phyloP scores from a whole-genome alignment of 2,329 filamentous ascomycete species.

The Penicillium sp. region DNA sequence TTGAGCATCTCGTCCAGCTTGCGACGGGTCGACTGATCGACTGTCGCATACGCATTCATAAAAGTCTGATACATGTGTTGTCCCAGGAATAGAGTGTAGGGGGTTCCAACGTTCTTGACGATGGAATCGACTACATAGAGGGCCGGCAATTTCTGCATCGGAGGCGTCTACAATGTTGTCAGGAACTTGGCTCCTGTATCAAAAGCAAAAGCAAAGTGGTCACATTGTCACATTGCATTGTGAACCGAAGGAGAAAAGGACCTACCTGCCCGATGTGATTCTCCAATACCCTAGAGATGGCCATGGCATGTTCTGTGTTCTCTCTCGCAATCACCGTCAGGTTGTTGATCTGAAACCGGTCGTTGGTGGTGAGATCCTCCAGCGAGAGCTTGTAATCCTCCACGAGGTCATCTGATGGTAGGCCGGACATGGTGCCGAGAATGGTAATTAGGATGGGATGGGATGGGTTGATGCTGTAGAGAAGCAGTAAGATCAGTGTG shows the following conservation, averaged over 20 bases:
- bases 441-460: neutral
- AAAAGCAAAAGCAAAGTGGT: no score
- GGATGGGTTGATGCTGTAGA: conserved; percentile 6
- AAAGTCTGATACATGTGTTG: conserved; percentile 91
- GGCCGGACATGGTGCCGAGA: conserved; percentile 64
- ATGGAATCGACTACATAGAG: conserved; percentile 97
- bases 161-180: conserved; percentile 68
- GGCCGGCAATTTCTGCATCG: conserved; percentile 89
- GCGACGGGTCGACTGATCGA: conserved; percentile 78
- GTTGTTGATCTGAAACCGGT: conserved; percentile 94
- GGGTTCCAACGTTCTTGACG: conserved; percentile 97
- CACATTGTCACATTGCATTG: conserved; percentile 9
- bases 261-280: conserved; percentile 95
- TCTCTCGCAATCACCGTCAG: conserved; percentile 97
- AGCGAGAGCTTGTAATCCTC: conserved; percentile 93
- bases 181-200: conserved; percentile 14
- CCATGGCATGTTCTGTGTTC: conserved; percentile 92
- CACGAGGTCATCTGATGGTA: conserved; percentile 79
- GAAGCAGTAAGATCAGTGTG: conserved; percentile 12
- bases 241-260: conserved; percentile 28
- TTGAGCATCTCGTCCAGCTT: conserved; percentile 97
- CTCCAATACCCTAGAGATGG: conserved; percentile 86
- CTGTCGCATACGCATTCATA: conserved; percentile 93
- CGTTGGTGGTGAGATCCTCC: conserved; percentile 88
- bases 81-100: conserved; percentile 93